These are phyloP conservation scores for Salvia rosmarinus DNA, from an alignment of 257 asterid genomes.

Conservation along the genomic window DNA sequence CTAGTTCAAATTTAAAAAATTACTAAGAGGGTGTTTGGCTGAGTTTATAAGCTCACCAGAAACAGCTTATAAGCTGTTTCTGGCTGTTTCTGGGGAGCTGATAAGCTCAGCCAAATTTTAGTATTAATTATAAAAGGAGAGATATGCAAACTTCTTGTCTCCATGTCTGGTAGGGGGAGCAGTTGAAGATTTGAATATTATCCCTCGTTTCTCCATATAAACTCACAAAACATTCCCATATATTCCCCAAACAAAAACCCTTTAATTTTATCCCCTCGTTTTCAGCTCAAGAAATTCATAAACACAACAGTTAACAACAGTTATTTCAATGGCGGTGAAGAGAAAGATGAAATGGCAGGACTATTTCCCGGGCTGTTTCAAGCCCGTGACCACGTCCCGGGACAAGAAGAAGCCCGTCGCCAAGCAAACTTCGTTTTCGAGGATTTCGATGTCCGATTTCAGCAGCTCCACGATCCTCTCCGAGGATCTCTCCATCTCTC, in stretches of 20 bases:
- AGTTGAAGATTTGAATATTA: slow-evolving; percentile 45
- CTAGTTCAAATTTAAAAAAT: background rate
- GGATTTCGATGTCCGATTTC: slow-evolving; percentile 61
- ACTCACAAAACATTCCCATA: no score
- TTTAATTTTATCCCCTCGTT: no score
- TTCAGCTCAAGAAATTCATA: no score
- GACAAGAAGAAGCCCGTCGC: slow-evolving; percentile 30
- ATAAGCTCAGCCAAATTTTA: no score
- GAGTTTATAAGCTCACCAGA: no score
- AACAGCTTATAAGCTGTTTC: no score
- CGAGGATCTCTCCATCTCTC: slow-evolving; percentile 73
- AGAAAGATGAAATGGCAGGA: slow-evolving; percentile 64
- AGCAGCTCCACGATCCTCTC: slow-evolving; percentile 68
- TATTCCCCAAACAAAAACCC: slow-evolving; percentile 15
- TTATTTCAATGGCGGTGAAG: slow-evolving; percentile 44
- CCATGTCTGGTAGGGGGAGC: slow-evolving; percentile 44
- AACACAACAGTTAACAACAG: no score
- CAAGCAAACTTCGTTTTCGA: slow-evolving; percentile 47
- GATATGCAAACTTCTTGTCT: slow-evolving; percentile 30
- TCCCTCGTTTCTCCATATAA: slow-evolving; percentile 30
- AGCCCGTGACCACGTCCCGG: slow-evolving; percentile 40
- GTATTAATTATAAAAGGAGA: slow-evolving; percentile 50
- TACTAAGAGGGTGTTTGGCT: no score
- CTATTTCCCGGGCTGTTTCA: slow-evolving; percentile 57
- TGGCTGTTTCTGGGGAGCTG: no score